Conservation (phyloP, 208 protist species). For the Angomonas deanei region DNA sequence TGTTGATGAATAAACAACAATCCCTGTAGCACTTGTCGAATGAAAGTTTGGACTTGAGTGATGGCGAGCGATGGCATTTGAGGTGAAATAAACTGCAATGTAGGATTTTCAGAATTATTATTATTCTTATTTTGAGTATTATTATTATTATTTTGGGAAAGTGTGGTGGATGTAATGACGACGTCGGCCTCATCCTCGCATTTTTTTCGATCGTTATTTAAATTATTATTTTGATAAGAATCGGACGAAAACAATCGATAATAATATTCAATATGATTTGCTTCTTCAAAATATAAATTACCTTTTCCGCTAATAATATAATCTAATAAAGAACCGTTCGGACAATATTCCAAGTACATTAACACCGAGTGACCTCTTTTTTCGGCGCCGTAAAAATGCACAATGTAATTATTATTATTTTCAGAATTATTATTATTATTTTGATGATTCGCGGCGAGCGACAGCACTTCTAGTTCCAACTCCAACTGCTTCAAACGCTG, state of each 20-base stretch:
- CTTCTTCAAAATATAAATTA: too few species aligned
- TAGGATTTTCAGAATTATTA: constrained; percentile 11
- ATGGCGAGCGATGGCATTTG: constrained; percentile 55
- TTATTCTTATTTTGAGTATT: not conserved
- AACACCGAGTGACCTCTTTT: too few species aligned
- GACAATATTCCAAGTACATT: too few species aligned
- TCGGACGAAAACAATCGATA: too few species aligned
- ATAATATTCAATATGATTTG: too few species aligned
- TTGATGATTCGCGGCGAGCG: constrained; percentile 30
- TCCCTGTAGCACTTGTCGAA: constrained; percentile 60
- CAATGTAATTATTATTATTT: not conserved
- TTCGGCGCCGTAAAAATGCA: too few species aligned
- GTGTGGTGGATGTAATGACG: too few species aligned
- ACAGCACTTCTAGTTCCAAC: constrained; percentile 80
- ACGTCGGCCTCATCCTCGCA: not conserved
- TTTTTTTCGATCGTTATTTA: too few species aligned
- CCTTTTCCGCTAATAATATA: too few species aligned
- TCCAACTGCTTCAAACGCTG: constrained; percentile 61
- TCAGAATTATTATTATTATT: not conserved
- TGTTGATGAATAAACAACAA: constrained; percentile 80
- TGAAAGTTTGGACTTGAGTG: constrained; percentile 59
- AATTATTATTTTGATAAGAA: too few species aligned
- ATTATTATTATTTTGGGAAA: not conserved
- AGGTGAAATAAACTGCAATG: constrained; percentile 22
- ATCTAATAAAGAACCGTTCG: too few species aligned